A percentile compares a stretch with the other conserved stretches of the same genome.
Conservation (phyloP, 495 filamentous ascomycete species). For the Apiosordaria backusii region DNA sequence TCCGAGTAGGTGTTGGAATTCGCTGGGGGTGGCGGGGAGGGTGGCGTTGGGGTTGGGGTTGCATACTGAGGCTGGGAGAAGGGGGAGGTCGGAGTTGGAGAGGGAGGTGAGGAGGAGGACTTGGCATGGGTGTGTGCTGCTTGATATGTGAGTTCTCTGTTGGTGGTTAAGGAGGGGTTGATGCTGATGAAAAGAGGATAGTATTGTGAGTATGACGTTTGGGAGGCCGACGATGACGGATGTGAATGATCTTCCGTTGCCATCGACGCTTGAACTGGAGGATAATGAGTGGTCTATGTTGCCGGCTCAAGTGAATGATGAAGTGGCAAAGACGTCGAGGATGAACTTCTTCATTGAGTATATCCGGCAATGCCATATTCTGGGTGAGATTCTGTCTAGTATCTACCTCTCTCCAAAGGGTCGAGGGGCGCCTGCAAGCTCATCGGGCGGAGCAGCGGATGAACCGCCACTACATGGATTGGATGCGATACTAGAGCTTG, state of each 20-base stretch:
- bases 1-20: constrained; percentile 47
- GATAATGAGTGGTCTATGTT: constrained; percentile 10
- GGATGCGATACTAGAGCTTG: constrained; percentile 41
- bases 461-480: constrained; percentile 26
- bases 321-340: constrained; percentile 8
- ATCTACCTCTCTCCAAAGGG: constrained; percentile 40
- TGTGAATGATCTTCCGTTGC: constrained; percentile 33
- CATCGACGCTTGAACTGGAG: constrained; percentile 19
- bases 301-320: not conserved
- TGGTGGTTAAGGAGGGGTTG: not conserved
- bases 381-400: constrained; percentile 42
- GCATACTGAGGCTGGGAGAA: constrained; percentile 35
- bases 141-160: constrained; percentile 41
- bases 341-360: constrained; percentile 42
- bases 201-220: constrained; percentile 49
- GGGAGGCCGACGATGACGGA: constrained; percentile 48
- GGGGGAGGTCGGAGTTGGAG: constrained; percentile 33
- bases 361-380: constrained; percentile 42
- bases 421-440: constrained; percentile 24
- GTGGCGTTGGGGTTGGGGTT: constrained; percentile 47
- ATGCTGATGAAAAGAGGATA: constrained; percentile 15
- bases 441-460: constrained; percentile 15
- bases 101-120: constrained; percentile 43
- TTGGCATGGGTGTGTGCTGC: constrained; percentile 49
- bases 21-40: constrained; percentile 46